Conservation (phyloP, 2,329 filamentous ascomycete genomes). For the Scedosporium dehoogii region DNA sequence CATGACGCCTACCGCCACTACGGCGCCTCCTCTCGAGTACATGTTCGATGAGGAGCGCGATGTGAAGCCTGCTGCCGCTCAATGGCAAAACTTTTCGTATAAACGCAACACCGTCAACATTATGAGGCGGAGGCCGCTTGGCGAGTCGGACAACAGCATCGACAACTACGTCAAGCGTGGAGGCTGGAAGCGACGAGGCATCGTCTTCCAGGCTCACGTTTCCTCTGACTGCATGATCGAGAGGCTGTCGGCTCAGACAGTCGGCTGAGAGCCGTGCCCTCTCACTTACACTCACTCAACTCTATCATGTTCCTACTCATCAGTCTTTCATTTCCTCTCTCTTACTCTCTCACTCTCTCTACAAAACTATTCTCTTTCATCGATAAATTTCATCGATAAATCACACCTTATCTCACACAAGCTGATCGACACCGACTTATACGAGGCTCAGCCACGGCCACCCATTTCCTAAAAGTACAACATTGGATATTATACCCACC, state of each 20-base stretch:
- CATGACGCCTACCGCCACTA: slow-evolving; percentile 7
- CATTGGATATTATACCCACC: neutral
- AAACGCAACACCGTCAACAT: slow-evolving; percentile 17
- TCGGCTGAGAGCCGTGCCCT: neutral
- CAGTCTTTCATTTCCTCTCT: neutral
- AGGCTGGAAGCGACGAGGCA: slow-evolving; percentile 32
- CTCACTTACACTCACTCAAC: neutral
- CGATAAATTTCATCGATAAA: neutral
- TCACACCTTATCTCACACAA: neutral
- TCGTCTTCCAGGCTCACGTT: slow-evolving; percentile 23
- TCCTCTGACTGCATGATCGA: neutral
- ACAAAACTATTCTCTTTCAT: neutral
- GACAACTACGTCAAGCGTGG: slow-evolving; percentile 32
- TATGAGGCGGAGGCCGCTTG: slow-evolving; percentile 22
- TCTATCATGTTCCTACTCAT: neutral
- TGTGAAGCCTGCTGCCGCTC: neutral
- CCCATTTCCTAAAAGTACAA: neutral
- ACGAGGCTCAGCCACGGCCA: neutral
- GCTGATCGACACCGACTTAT: neutral
- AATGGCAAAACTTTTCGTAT: slow-evolving; percentile 25
- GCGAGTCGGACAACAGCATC: slow-evolving; percentile 27
- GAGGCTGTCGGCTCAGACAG: slow-evolving; percentile 1
- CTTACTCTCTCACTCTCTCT: neutral
- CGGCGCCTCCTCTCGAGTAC: neutral
- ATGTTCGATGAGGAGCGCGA: slow-evolving; percentile 6